These are phyloP conservation scores for Neofusicoccum sp. DNA, from an alignment of 2,329 filamentous ascomycete genomes.

Conservation along the genomic window DNA sequence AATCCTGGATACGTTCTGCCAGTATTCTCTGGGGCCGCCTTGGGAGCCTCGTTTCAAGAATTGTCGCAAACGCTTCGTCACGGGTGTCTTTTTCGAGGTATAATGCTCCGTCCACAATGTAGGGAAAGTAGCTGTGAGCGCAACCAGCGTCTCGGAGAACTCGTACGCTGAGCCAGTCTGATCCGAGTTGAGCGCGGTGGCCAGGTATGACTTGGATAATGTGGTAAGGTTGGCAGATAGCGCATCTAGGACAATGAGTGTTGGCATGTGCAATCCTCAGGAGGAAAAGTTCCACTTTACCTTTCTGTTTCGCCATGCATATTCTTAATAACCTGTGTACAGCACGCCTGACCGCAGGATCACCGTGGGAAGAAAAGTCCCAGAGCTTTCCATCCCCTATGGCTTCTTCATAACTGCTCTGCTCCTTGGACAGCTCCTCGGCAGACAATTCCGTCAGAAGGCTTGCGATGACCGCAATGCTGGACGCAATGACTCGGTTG, in stretches of 20 bases:
- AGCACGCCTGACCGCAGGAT: slow-evolving; percentile 58
- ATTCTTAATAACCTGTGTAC: slow-evolving; percentile 56
- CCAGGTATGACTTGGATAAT: slow-evolving; percentile 68
- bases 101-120: slow-evolving; percentile 71
- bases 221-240: slow-evolving; percentile 47
- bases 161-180: slow-evolving; percentile 74
- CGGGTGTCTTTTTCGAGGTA: slow-evolving; percentile 56
- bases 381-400: slow-evolving; percentile 63
- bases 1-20: slow-evolving; percentile 65
- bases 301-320: slow-evolving; percentile 49
- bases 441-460: slow-evolving; percentile 46
- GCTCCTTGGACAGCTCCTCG: slow-evolving; percentile 59
- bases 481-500: slow-evolving; percentile 68
- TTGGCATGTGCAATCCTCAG: not conserved
- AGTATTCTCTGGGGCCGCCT: slow-evolving; percentile 68
- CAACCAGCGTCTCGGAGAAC: slow-evolving; percentile 64
- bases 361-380: slow-evolving; percentile 56
- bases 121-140: slow-evolving; percentile 64
- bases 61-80: slow-evolving; percentile 59
- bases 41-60: slow-evolving; percentile 86
- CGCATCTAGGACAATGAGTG: slow-evolving; percentile 22
- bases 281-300: slow-evolving; percentile 21
- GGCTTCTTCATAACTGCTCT: slow-evolving; percentile 62
- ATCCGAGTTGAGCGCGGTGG: slow-evolving; percentile 68
- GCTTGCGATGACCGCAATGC: slow-evolving; percentile 54